A percentile compares a stretch with the other conserved stretches of the same genome.
Evolutionary conservation across 2,329 filamentous ascomycete species (phyloP).

Genomic region (Trichoderma koningii): DNA sequence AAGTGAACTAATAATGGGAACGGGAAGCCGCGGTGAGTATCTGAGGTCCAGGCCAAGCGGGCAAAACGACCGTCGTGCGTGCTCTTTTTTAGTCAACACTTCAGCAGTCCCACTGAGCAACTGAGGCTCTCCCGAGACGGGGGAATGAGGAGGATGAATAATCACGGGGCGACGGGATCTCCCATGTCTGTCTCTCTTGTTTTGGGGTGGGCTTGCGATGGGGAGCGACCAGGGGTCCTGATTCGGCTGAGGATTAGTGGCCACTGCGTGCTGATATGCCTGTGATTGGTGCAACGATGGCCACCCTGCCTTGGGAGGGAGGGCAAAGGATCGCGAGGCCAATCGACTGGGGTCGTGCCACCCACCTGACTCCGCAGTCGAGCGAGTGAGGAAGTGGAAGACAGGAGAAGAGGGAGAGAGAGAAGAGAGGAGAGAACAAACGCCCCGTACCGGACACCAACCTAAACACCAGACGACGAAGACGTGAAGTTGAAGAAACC

Average conservation of each 20-base stretch:
- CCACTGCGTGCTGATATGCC: constrained; percentile 14
- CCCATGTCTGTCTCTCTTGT: constrained; percentile 11
- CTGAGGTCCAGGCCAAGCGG: constrained; percentile 4
- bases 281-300: constrained; percentile 17
- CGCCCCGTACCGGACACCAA: neutral
- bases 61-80: constrained; percentile 18
- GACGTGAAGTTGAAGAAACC: too few relatives aligned
- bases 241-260: constrained; percentile 23
- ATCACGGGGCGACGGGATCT: constrained; percentile 20
- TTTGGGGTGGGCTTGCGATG: constrained; percentile 15
- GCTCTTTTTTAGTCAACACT: constrained; percentile 16
- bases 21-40: neutral
- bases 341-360: constrained; percentile 13
- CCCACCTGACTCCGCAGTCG: constrained; percentile 16
- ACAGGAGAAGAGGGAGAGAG: neutral
- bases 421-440: neutral
- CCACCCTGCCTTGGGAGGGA: constrained; percentile 14
- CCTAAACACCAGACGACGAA: too few relatives aligned
- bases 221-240: constrained; percentile 14
- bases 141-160: constrained; percentile 24
- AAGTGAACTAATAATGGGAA: neutral
- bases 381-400: neutral
- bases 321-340: constrained; percentile 15
- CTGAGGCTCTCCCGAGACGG: constrained; percentile 6
- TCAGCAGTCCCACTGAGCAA: constrained; percentile 16